Evolutionary conservation across 2,329 filamentous ascomycete genomes (phyloP), one percentile per base, ranked within the genome.

Genomic region (Diaporthe vexans): DNA sequence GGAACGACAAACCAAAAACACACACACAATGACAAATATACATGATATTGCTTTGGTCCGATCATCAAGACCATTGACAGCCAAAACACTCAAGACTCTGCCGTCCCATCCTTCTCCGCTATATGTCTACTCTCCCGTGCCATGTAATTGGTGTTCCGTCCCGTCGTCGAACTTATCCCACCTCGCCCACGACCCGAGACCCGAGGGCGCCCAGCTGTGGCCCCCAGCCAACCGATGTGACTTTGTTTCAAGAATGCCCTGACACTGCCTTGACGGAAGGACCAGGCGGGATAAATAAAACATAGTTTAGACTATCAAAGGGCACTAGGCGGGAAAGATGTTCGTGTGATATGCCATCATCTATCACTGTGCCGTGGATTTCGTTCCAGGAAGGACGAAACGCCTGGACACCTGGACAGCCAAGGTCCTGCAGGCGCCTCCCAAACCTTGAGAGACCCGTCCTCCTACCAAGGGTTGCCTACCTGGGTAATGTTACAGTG

Each of bases 31-130:
- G 33, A 54, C 46, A 68, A 40, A 54, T 68, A 68, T 54, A 68
- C n/a, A 68, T 52, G 46, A 54, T 54, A n/a, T 68, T 68, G 63
- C 63, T 68, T 68, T 68, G 63, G 63, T 68, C 48, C 17, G 48
- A 40, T 68, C 33, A 52, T 52, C n/a, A 40, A 68, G 63, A 29
- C 63, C 63, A 68, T 52, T 40, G 63, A 40, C 63, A 63, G 33
- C 48, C 48, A 68, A 68, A 68, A 68, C 43, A 67, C 43, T 19
- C 33, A 40, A 54, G 40, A 33, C 35, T 40, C 4, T 24, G 46
- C 19, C 24, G 15, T 19, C 13, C 13, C 21, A 4, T 43, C 6
- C 15, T 43, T 19, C 40, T 17, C 40, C 4, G 4, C 17, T 7
- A 43, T 43, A 17, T 19, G 15, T 43, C 40, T 43, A 26, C 33